phyloP scores from a whole-genome alignment of 345 rosid genomes.

The Garcia nutans region DNA sequence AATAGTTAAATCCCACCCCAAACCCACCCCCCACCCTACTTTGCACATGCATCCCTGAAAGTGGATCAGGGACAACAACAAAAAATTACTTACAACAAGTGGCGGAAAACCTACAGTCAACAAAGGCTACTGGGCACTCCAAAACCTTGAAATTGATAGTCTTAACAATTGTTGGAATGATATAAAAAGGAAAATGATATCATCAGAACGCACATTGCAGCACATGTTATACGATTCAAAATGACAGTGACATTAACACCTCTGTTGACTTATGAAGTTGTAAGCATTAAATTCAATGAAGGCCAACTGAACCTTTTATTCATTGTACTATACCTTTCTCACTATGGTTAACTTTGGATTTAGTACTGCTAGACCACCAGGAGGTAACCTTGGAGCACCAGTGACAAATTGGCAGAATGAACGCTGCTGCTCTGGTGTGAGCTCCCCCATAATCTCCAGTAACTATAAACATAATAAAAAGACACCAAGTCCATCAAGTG shows the following conservation, averaged over 20 bases:
- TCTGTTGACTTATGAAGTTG: background rate
- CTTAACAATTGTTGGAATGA: background rate
- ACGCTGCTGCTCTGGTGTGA: conserved; percentile 93
- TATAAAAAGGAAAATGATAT: background rate
- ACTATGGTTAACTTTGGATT: conserved; percentile 96
- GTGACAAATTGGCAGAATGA: conserved; percentile 98
- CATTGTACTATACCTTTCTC: conserved; percentile 65
- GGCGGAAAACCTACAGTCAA: too few species aligned
- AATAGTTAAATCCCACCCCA: too few species aligned
- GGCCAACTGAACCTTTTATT: background rate
- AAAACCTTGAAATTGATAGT: too few species aligned
- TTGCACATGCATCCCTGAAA: too few species aligned
- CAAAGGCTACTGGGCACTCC: too few species aligned
- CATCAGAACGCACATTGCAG: background rate
- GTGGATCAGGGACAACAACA: too few species aligned
- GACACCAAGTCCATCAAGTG: background rate
- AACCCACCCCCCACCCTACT: too few species aligned
- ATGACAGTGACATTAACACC: background rate
- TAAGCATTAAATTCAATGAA: background rate
- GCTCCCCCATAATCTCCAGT: conserved; percentile 96
- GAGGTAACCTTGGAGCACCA: conserved; percentile 99
- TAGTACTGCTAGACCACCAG: conserved; percentile 94
- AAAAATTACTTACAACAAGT: too few species aligned
- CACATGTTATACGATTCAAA: background rate
- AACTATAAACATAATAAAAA: conserved; percentile 45